Base-by-base conservation (phyloP, 495 filamentous ascomycete genomes). In the Cercophora newfieldiana region DNA sequence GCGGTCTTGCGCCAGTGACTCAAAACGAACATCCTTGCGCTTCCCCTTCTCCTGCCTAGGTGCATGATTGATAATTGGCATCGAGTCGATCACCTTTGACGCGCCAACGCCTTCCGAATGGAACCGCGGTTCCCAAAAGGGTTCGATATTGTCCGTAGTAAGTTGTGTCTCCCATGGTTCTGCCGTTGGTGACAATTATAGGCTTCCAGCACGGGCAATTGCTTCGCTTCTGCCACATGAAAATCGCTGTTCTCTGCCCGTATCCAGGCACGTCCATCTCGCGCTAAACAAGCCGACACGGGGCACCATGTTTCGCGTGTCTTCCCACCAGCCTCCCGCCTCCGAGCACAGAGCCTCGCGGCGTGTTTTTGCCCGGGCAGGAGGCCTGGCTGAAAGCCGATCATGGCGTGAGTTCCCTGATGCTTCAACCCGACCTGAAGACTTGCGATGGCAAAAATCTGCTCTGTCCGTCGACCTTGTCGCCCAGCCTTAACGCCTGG, bases 11-110 rank as follows among this genome's bases (percentile, higher is more conserved):
- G 59, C 65, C 25, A 64, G 61, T 61, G 69, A 72, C 57, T 66
- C 67, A 60, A 71, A 69, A 67, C 58, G 61, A 63, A 30, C 14
- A 73, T 53, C 71, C 71, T 55, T 61, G 65, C 51, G 29, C 58
- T 47, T 30, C 64, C 70, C 59, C 50, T 66, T 64, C 59, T 63
- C 63, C 66, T 68, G 54, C 37, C 55, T 61, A 25, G 31, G 19
- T 69, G 68, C 68, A 66, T 69, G 54, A 59, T 44, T 33, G 56
- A 60, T 60, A 54, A 64, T 67, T 66, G 65, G 53, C 61, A 63
- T 59, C 49, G 47, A 63, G 49, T 64, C 24, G 59, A 64, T 64
- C 24, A 22, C 44, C 22, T 50, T n/a, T 26, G 33, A 58, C 55
- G 55, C 55, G 55, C 55, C 55, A 18, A 58, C 25, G 55, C 29